These are phyloP conservation scores for Penicillium atrosanguineum DNA, from an alignment of 495 filamentous ascomycete genomes.

Conservation along the genomic window DNA sequence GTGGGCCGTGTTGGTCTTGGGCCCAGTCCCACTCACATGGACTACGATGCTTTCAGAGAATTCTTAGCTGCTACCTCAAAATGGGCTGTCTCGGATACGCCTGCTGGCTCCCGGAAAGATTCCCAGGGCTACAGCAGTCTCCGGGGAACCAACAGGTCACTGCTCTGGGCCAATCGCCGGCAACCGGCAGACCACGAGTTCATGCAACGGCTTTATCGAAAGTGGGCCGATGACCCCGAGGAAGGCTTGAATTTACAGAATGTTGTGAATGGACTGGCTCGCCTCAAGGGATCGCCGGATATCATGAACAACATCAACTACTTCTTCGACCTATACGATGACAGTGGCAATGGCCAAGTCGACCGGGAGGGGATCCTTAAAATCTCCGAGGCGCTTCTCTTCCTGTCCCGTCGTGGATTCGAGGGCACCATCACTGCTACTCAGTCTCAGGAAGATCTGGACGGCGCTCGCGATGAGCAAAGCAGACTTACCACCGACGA, in stretches of 20 bases:
- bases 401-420: constrained; percentile 85
- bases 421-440: constrained; percentile 63
- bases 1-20: constrained; percentile 85
- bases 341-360: constrained; percentile 86
- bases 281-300: constrained; percentile 86
- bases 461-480: constrained; percentile 24
- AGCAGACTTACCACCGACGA: constrained; percentile 60
- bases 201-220: constrained; percentile 80
- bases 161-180: constrained; percentile 71
- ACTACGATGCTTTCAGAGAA: constrained; percentile 92
- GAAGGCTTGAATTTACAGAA: constrained; percentile 81
- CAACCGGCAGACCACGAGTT: constrained; percentile 96
- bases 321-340: constrained; percentile 96
- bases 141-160: constrained; percentile 40
- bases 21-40: constrained; percentile 85
- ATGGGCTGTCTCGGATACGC: constrained; percentile 87
- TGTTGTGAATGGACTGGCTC: constrained; percentile 85
- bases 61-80: constrained; percentile 83
- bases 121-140: constrained; percentile 51
- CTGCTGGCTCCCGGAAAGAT: constrained; percentile 57
- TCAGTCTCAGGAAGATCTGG: constrained; percentile 36
- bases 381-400: constrained; percentile 91
- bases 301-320: constrained; percentile 97
- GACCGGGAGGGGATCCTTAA: constrained; percentile 93
- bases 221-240: constrained; percentile 77